A percentile compares a stretch with the other conserved stretches of the same genome.
Evolutionary conservation across 305 asterid genomes (phyloP).

Genomic region (Fraxinus platypoda): DNA sequence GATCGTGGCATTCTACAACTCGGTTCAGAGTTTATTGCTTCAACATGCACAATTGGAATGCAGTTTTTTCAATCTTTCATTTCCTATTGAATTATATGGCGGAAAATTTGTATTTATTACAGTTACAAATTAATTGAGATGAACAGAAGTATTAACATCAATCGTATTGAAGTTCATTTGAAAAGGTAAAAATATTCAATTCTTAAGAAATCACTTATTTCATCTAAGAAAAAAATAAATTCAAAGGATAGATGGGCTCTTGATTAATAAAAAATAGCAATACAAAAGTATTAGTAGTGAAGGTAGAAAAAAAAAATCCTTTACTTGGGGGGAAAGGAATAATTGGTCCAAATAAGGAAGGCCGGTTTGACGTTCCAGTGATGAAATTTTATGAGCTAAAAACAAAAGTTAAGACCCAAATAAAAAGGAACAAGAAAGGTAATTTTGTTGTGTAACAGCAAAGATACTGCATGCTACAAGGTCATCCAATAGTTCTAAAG

Average conservation of each 20-base stretch:
- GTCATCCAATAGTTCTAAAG: not conserved
- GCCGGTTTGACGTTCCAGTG: not conserved
- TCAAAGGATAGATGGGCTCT: not conserved
- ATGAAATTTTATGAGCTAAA: not conserved
- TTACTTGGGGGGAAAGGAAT: not conserved
- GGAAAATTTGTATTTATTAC: not conserved
- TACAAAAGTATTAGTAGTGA: not conserved
- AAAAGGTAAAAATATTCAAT: not conserved
- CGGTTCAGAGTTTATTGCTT: not conserved
- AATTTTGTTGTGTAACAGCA: not conserved
- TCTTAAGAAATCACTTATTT: not conserved
- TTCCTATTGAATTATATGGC: not conserved
- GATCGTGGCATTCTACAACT: not conserved
- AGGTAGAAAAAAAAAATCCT: not conserved
- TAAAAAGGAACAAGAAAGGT: not conserved
- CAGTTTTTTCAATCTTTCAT: not conserved
- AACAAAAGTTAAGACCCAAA: not conserved
- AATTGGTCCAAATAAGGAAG: not conserved
- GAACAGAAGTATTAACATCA: not conserved
- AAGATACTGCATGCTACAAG: not conserved
- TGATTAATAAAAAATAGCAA: not conserved
- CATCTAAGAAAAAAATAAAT: not conserved
- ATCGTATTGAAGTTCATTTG: not conserved
- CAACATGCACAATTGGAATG: not conserved
- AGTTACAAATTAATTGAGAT: not conserved